Evolutionary conservation across 148 eudicot species (phyloP).

Genomic region (Rhododendron williamsianum): DNA sequence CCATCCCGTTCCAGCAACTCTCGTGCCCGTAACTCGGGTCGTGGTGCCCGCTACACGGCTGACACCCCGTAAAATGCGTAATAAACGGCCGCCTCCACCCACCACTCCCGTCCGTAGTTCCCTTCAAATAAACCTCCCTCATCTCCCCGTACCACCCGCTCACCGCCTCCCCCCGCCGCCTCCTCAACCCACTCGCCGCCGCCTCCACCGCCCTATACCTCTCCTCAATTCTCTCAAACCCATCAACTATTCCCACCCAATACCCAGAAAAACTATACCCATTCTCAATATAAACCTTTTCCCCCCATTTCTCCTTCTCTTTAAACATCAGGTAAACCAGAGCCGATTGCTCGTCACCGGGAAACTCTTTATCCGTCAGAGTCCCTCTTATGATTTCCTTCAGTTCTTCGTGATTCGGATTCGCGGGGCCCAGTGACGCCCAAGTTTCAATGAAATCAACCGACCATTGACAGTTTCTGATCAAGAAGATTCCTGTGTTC

Average conservation of each 20-base stretch:
- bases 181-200: neutral
- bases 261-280: constrained; percentile 8
- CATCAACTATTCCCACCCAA: constrained; percentile 3
- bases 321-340: constrained; percentile 3
- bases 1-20: constrained; percentile 13
- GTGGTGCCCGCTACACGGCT: constrained; percentile 16
- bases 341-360: constrained; percentile 1
- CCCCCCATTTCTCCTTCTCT: neutral
- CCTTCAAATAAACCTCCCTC: constrained; percentile 11
- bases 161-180: constrained; percentile 8
- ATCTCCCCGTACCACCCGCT: neutral
- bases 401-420: neutral
- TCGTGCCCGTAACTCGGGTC: neutral
- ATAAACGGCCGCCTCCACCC: constrained; percentile 17
- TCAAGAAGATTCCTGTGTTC: neutral
- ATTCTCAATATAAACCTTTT: constrained; percentile 1
- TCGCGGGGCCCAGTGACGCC: neutral
- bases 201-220: neutral
- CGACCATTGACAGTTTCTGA: constrained; percentile 14
- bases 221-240: neutral
- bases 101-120: neutral
- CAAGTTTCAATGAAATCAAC: neutral
- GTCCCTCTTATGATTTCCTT: neutral
- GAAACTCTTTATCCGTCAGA: neutral
- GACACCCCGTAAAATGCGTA: constrained; percentile 23